Base-by-base conservation (phyloP, 495 filamentous ascomycete genomes). In the Chaetomidium leptoderma region DNA sequence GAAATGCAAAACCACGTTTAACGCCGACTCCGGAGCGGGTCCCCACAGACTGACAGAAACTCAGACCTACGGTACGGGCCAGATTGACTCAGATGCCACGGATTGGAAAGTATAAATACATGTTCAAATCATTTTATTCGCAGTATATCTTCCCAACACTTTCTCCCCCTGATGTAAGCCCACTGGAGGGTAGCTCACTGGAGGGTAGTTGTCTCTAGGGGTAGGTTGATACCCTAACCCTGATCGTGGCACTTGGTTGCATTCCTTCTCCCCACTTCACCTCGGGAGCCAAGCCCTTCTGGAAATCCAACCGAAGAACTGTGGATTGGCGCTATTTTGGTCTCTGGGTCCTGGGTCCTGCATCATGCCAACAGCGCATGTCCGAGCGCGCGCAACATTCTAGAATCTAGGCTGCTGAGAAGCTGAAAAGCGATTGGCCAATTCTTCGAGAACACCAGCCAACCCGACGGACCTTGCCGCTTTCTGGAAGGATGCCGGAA, bases 21-120 rank as follows among this genome's bases (percentile, higher is more conserved):
- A 32, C 54, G 53, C 65, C 65, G 65, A 64, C 57, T 53, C 65
- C 65, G 65, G 65, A 67, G 65, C 60, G 65, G 65, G 65, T 60
- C 62, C 60, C 35, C 13, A 24, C 3, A 29, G 32, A 24, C 7
- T n/a, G n/a, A 1, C 23, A 19, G 8, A 13, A 33, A 23, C 8
- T 24, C 3, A 13, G 19, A 11, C 13, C 21, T 24, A 14, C 10
- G 24, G 21, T 24, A 14, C 10, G 24, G 21, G 44, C n/a, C 13
- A 48, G 19, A 24, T 14, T 4, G 7, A 44, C 40, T 13, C 14
- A 23, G n/a, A 13, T 1, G 24, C 21, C 21, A 13, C 1, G 13
- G 7, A 44, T 23, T 44, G 7, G 6, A 14, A 44, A 44, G 1
- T 44, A 35, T 4, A 35, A 35, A 35, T n/a, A n/a, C n/a, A n/a